Conservation (phyloP, 805 yeast species). For the Tetrapisispora iriomotensis region DNA sequence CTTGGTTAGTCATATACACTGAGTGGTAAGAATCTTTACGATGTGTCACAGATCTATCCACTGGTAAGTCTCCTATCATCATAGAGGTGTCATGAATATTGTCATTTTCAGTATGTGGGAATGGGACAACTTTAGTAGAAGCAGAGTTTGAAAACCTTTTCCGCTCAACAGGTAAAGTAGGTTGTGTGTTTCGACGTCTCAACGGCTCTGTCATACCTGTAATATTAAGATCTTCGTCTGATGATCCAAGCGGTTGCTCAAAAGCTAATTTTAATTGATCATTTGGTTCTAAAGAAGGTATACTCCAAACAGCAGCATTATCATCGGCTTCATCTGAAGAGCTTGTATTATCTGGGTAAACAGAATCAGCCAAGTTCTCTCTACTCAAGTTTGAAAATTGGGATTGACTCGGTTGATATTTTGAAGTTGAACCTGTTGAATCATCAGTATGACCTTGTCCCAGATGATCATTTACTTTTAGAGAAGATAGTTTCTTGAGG, state of each 20-base stretch:
- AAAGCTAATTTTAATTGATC: slow-evolving; percentile 30
- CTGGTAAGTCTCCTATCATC: slow-evolving; percentile 2
- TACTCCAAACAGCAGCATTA: slow-evolving; percentile 29
- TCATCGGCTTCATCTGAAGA: slow-evolving; percentile 20
- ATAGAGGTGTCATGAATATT: not conserved
- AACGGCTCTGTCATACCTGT: not conserved
- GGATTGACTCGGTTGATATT: too few species aligned
- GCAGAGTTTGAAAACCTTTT: not conserved
- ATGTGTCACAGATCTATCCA: slow-evolving; percentile 17
- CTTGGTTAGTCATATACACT: slow-evolving; percentile 30
- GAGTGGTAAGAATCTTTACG: slow-evolving; percentile 35
- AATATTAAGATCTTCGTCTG: not conserved
- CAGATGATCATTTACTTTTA: not conserved
- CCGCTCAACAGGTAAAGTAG: not conserved
- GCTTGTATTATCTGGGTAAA: not conserved
- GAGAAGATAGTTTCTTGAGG: not conserved
- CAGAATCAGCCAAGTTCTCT: not conserved
- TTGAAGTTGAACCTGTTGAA: not conserved
- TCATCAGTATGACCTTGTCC: not conserved
- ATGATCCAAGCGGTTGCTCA: slow-evolving; percentile 2
- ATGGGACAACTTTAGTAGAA: slow-evolving; percentile 1
- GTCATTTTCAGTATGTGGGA: slow-evolving; percentile 4
- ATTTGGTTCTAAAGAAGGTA: slow-evolving; percentile 32
- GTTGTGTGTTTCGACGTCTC: slow-evolving; percentile 1
- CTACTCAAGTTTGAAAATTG: not conserved